Base-by-base conservation (phyloP, 2,329 filamentous ascomycete species). In the Diaporthe batatas region DNA sequence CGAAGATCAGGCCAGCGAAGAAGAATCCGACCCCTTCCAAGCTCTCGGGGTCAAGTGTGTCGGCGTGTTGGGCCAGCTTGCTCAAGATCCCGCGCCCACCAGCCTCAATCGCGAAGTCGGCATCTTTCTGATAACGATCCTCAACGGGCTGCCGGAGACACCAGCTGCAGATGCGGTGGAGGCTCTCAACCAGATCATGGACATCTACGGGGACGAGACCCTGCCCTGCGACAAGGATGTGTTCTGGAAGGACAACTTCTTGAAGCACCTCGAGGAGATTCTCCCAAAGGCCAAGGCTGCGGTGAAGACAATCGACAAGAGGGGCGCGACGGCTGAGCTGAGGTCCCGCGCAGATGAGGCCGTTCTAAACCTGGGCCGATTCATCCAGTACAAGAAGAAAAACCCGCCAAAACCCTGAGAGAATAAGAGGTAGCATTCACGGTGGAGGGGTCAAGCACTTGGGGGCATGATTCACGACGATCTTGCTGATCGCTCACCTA, bases 331-430 rank as follows among this genome's bases (percentile, higher is more conserved):
- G 65, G 77, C 82, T 0, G 91, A 92, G 82, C 79, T 93, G 77
- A 85, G 91, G 68, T 81, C 81, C 10, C 85, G 90, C 70, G 88
- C 88, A 0, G 91, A 93, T 74, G 91, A 93, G 81, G 89, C 83
- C 0, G 81, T 87, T 3, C 76, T 91, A 77, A 93, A 93, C 78
- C 80, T 93, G 75, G 82, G 79, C 39, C 85, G 90, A 69, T 93
- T 93, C 78, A 83, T 93, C 75, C 82, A 86, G 72, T 93, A 93
- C 79, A 93, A 93, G 83, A 87, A 86, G 81, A 90, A 90, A 81
- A 83, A 90, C 74, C 82, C 82, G 76, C 85, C 85, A 32, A 77
- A 75, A 21, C 29, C 68, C 18, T 70, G 44, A 70, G 44, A 14
- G 62, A 21, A 25, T 21, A 18, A 11, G 12, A 25, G 55, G 55